phyloP scores from a whole-genome alignment of 495 filamentous ascomycete genomes.

The Aspergillus leporis region DNA sequence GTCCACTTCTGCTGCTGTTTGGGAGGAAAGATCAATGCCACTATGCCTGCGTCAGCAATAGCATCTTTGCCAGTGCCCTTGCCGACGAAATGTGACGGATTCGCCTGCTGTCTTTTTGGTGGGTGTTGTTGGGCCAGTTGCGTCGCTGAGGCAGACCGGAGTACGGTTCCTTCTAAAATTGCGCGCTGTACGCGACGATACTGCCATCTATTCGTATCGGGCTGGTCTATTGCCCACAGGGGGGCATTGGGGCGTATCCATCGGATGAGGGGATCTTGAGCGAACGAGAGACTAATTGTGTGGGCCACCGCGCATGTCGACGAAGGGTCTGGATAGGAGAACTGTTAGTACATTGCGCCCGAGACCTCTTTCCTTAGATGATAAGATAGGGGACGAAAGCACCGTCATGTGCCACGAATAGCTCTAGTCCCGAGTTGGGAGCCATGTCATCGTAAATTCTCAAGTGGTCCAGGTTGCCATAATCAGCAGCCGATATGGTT shows the following conservation, averaged over 20 bases:
- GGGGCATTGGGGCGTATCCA: slow-evolving; percentile 33
- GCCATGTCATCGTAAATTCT: slow-evolving; percentile 8
- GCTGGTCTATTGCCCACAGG: slow-evolving; percentile 16
- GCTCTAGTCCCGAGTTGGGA: neutral
- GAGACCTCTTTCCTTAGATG: too few relatives aligned
- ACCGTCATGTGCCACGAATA: slow-evolving; percentile 4
- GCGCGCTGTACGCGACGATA: slow-evolving; percentile 28
- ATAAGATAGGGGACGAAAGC: neutral
- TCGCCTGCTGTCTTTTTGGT: neutral
- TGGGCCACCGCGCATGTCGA: slow-evolving; percentile 20
- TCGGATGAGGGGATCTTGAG: slow-evolving; percentile 30
- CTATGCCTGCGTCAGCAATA: slow-evolving; percentile 23
- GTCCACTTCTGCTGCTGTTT: slow-evolving; percentile 18
- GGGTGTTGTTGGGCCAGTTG: slow-evolving; percentile 17
- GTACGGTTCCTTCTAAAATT: slow-evolving; percentile 25
- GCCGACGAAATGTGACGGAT: neutral
- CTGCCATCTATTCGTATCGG: slow-evolving; percentile 25
- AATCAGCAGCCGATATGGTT: neutral
- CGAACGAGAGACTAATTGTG: slow-evolving; percentile 29
- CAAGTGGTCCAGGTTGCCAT: neutral
- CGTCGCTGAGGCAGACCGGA: slow-evolving; percentile 14
- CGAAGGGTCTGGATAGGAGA: slow-evolving; percentile 8
- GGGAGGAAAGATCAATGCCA: slow-evolving; percentile 28
- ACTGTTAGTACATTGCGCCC: neutral
- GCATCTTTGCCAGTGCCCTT: neutral